Base-by-base conservation (phyloP, 2,329 filamentous ascomycete species). In the Albifimbria verrucaria region DNA sequence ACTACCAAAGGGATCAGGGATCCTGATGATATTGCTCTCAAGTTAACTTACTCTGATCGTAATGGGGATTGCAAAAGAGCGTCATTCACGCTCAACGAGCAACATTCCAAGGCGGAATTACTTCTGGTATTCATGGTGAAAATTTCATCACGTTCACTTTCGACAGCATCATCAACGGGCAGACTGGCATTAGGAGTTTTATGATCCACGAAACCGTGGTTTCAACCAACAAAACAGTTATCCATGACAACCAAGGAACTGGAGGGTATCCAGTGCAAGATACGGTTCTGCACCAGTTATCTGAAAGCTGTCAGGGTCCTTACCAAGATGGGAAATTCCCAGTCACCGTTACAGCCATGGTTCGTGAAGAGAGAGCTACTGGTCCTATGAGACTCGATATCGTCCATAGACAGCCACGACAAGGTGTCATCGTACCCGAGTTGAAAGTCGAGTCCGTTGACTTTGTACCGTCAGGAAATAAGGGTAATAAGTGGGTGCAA, bases 171-270 rank as follows among this genome's bases (percentile, higher is more conserved):
- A 41, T 65, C 24, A 51, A 58, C 49, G 51, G 55, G 25, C 52
- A 48, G 18, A 50, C 45, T 3, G 62, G 62, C 3, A 64, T 64
- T 54, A 60, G 62, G 55, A 59, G 57, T 15, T 62, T 64, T 28
- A 26, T 54, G 25, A 55, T 65, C 11, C 50, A 57, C 47, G 41
- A 63, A 22, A 57, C 49, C 3, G 57, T 52, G 4, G 5, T 20
- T 15, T 44, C 42, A 15, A 23, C 18, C 4, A 44, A 44, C 42
- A 44, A 44, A 20, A 9, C 42, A 7, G 22, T 44, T 20, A 20
- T 20, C 7, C 42, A 44, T 15, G 42, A 44, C 15, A 44, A 44
- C 42, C 7, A 9, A 9, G n/a, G 18, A 7, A 44, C 42, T 20
- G 42, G 42, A 20, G 42, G 42, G 4, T 44, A 44, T 23, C 42